Percentiles rank a stretch among this genome's conserved stretches.
Conservation (phyloP, 2,329 filamentous ascomycete species). For the Neonectria magnoliae region DNA sequence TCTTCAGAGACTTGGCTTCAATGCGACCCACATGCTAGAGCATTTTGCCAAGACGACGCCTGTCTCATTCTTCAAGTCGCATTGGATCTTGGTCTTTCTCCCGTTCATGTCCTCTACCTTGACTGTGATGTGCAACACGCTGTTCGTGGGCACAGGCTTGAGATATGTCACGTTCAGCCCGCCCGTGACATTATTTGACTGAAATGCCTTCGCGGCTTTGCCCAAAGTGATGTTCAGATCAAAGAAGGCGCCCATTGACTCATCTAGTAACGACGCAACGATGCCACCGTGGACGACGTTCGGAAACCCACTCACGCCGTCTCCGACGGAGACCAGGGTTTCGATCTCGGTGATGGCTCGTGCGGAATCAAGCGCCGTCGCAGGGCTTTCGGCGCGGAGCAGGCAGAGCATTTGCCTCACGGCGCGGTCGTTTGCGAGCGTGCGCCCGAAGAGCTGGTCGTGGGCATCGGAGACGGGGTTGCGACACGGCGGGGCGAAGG, state of each 20-base stretch:
- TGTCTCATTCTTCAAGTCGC: conserved; percentile 44
- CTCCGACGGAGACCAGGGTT: conserved; percentile 47
- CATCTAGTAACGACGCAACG: conserved; percentile 49
- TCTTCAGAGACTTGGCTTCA: conserved; percentile 44
- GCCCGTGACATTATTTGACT: conserved; percentile 47
- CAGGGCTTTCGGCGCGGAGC: conserved; percentile 43
- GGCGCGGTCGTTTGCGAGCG: conserved; percentile 42
- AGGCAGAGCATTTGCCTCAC: conserved; percentile 49
- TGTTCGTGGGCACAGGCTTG: conserved; percentile 44
- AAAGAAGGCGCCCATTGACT: conserved; percentile 49
- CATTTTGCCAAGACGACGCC: conserved; percentile 45
- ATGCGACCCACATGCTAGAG: conserved; percentile 47
- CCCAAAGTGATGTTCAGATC: conserved; percentile 49
- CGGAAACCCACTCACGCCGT: conserved; percentile 47
- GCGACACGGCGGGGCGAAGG: conserved; percentile 48
- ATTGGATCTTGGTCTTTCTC: conserved; percentile 46
- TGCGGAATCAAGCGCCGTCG: conserved; percentile 35
- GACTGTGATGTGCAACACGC: conserved; percentile 45
- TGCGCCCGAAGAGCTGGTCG: conserved; percentile 49
- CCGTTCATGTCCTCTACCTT: conserved; percentile 47
- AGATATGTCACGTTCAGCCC: conserved; percentile 49
- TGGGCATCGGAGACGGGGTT: conserved; percentile 42
- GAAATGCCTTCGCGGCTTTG: conserved; percentile 44
- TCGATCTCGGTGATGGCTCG: conserved; percentile 43
- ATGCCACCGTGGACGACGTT: conserved; percentile 51